phyloP scores from a whole-genome alignment of 768 basidiomycete genomes.

The Xerocomellus amylosporus region DNA sequence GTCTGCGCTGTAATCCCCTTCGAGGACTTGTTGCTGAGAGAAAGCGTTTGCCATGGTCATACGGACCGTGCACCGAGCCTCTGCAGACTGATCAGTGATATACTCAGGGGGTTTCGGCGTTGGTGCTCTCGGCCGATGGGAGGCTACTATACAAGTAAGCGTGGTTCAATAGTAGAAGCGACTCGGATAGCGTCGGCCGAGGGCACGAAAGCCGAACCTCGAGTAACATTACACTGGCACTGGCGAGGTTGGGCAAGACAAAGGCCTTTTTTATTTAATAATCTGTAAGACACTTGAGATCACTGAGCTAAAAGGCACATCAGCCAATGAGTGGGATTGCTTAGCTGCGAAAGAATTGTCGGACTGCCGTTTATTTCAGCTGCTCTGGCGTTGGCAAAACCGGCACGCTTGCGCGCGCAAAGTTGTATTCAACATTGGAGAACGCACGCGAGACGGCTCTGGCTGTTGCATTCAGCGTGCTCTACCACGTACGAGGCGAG shows the following conservation, averaged over 20 bases:
- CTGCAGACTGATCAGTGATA: neutral
- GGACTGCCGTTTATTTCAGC: too few relatives aligned
- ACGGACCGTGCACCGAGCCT: neutral
- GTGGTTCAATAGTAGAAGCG: neutral
- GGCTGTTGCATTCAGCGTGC: neutral
- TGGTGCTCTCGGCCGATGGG: conserved; percentile 21
- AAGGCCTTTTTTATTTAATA: too few relatives aligned
- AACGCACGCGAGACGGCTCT: neutral
- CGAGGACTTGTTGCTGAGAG: neutral
- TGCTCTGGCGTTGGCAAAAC: too few relatives aligned
- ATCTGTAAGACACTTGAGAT: too few relatives aligned
- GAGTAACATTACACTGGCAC: too few relatives aligned
- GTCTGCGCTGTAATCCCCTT: conserved; percentile 54
- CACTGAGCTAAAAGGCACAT: too few relatives aligned
- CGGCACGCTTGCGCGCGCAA: too few relatives aligned
- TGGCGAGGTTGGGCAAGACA: too few relatives aligned
- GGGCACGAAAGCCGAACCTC: conserved; percentile 11
- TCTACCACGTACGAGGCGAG: neutral
- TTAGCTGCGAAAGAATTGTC: too few relatives aligned
- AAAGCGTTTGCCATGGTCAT: conserved; percentile 9
- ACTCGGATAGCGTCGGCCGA: conserved; percentile 17
- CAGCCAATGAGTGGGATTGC: too few relatives aligned
- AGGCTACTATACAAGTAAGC: neutral
- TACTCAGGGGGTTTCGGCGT: conserved; percentile 13
- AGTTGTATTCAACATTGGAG: too few relatives aligned